Percentiles rank a stretch among this genome's conserved stretches.
These are phyloP conservation scores for Hanseniaspora lindneri DNA, from an alignment of 805 yeast genomes.

Conservation along the genomic window DNA sequence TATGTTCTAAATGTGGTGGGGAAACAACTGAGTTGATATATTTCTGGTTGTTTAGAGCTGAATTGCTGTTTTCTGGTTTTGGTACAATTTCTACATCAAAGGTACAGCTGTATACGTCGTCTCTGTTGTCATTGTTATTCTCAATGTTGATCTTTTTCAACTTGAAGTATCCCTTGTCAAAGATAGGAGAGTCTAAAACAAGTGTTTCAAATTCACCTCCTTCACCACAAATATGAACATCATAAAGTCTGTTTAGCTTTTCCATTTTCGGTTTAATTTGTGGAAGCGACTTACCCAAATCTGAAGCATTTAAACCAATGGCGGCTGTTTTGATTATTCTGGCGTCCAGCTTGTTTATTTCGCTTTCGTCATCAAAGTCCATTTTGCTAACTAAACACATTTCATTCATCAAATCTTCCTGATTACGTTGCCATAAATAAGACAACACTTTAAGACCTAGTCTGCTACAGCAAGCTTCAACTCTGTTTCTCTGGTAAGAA, in stretches of 20 bases:
- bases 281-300: conserved; percentile 57
- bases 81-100: conserved; percentile 42
- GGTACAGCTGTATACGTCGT: conserved; percentile 59
- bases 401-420: conserved; percentile 64
- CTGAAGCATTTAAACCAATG: conserved; percentile 54
- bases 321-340: conserved; percentile 88
- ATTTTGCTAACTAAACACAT: conserved; percentile 41
- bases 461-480: conserved; percentile 77
- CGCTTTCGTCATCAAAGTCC: conserved; percentile 18
- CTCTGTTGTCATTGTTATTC: conserved; percentile 33
- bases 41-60: no score
- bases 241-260: conserved; percentile 50
- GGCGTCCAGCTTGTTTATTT: conserved; percentile 46
- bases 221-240: conserved; percentile 93
- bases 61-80: conserved; percentile 22
- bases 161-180: conserved; percentile 35
- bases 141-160: conserved; percentile 25
- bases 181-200: conserved; percentile 83
- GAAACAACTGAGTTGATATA: conserved; percentile 34
- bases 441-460: conserved; percentile 58
- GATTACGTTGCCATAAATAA: conserved; percentile 85
- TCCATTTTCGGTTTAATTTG: conserved; percentile 49
- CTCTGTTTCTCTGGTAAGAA: conserved; percentile 88
- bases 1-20: conserved; percentile 20
- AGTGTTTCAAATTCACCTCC: conserved; percentile 97